Conservation (phyloP, 148 eudicot species). For the Rhododendron henanense region DNA sequence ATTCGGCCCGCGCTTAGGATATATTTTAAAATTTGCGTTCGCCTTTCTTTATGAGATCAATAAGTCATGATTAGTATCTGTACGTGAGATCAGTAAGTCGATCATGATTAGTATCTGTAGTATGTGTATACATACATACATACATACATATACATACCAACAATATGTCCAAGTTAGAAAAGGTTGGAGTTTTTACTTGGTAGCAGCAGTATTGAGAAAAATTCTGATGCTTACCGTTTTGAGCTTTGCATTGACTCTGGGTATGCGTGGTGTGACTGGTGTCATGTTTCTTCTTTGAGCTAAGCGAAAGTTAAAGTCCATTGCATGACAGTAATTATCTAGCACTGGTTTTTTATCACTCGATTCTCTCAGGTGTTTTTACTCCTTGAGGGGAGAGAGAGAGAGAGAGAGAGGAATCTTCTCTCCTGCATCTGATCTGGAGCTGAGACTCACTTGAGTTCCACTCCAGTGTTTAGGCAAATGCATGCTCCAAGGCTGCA, state of each 20-base stretch:
- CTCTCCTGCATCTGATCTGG: background rate
- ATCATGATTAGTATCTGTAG: background rate
- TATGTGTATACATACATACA: too few relatives aligned
- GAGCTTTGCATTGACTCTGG: background rate
- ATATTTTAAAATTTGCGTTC: too few relatives aligned
- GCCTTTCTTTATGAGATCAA: too few relatives aligned
- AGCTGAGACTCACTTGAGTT: background rate
- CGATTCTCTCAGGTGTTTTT: background rate
- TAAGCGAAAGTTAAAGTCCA: background rate
- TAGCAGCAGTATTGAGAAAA: background rate
- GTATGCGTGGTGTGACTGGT: background rate
- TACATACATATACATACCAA: background rate
- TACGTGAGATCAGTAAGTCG: too few relatives aligned
- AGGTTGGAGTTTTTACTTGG: background rate
- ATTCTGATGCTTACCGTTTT: background rate
- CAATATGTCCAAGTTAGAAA: background rate
- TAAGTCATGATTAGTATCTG: too few relatives aligned
- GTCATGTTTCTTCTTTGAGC: background rate
- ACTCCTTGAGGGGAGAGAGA: background rate
- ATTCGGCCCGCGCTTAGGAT: too few relatives aligned
- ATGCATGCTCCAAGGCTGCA: background rate
- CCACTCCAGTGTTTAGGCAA: background rate
- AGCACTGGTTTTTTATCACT: background rate
- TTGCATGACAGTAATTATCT: background rate
- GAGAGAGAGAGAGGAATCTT: background rate